Conservation (phyloP, 1,139 yeast species). For the Magnusiomyces suaveolens region DNA sequence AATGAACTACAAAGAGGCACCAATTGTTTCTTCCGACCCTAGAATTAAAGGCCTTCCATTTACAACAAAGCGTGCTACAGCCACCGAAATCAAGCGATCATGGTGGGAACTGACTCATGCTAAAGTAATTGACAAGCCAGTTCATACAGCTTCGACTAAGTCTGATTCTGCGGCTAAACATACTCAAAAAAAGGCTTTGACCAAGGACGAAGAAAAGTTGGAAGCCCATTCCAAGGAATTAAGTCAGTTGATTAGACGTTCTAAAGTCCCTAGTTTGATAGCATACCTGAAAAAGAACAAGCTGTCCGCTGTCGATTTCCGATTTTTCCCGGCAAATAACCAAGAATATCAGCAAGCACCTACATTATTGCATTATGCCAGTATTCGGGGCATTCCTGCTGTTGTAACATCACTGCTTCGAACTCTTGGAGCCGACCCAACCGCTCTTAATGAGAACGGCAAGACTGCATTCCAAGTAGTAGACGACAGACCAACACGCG, state of each 20-base stretch:
- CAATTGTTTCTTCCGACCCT: slow-evolving; percentile 28
- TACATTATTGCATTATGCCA: slow-evolving; percentile 69
- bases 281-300: slow-evolving; percentile 52
- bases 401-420: slow-evolving; percentile 58
- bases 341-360: slow-evolving; percentile 49
- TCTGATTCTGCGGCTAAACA: slow-evolving; percentile 18
- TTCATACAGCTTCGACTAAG: slow-evolving; percentile 30
- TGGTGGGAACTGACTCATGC: slow-evolving; percentile 73
- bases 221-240: slow-evolving; percentile 52
- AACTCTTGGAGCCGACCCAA: slow-evolving; percentile 64
- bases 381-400: slow-evolving; percentile 56
- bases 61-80: slow-evolving; percentile 82
- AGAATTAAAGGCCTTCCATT: slow-evolving; percentile 58
- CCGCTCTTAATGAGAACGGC: slow-evolving; percentile 43
- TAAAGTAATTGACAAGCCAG: slow-evolving; percentile 47
- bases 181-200: slow-evolving; percentile 15
- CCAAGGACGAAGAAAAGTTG: slow-evolving; percentile 18
- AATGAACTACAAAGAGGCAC: slow-evolving; percentile 55
- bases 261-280: slow-evolving; percentile 67
- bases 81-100: slow-evolving; percentile 67
- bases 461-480: slow-evolving; percentile 56
- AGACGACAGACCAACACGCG: slow-evolving; percentile 37
- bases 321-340: slow-evolving; percentile 42
- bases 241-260: slow-evolving; percentile 51
- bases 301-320: slow-evolving; percentile 40